Percentiles rank a stretch among this genome's conserved stretches.
Conservation (phyloP, 306 rosid species). For the Fagus sylvatica region DNA sequence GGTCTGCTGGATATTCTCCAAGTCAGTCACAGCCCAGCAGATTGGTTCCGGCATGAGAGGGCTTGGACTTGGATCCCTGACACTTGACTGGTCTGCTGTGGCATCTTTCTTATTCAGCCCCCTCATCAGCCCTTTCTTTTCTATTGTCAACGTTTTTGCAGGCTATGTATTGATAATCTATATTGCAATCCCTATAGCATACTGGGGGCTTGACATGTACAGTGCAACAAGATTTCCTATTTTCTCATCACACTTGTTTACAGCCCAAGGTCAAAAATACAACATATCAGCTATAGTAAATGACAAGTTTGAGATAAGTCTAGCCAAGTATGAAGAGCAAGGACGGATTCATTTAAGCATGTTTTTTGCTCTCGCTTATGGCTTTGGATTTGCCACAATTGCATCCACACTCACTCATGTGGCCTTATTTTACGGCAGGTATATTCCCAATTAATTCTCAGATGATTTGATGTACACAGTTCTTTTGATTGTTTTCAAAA, state of each 20-base stretch:
- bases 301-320: slow-evolving; percentile 57
- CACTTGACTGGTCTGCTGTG: slow-evolving; percentile 72
- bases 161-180: slow-evolving; percentile 56
- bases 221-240: slow-evolving; percentile 61
- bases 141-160: slow-evolving; percentile 58
- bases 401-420: slow-evolving; percentile 78
- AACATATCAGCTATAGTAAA: slow-evolving; percentile 64
- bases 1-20: slow-evolving; percentile 78
- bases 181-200: slow-evolving; percentile 53
- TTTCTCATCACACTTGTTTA: slow-evolving; percentile 73
- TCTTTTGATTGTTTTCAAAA: neutral
- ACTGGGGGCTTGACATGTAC: slow-evolving; percentile 63
- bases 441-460: neutral
- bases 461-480: neutral
- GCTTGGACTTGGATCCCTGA: slow-evolving; percentile 68
- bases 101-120: slow-evolving; percentile 83
- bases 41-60: slow-evolving; percentile 81
- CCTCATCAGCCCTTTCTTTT: slow-evolving; percentile 72
- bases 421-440: slow-evolving; percentile 80
- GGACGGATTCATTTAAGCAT: slow-evolving; percentile 64
- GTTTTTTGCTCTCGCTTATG: slow-evolving; percentile 70
- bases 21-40: slow-evolving; percentile 78
- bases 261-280: slow-evolving; percentile 51
- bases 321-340: slow-evolving; percentile 48
- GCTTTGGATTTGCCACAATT: slow-evolving; percentile 78